Evolutionary conservation across 1,139 yeast species (phyloP), one percentile per base, ranked within the genome.

Genomic region (Kurtzmaniella quercitrusa): DNA sequence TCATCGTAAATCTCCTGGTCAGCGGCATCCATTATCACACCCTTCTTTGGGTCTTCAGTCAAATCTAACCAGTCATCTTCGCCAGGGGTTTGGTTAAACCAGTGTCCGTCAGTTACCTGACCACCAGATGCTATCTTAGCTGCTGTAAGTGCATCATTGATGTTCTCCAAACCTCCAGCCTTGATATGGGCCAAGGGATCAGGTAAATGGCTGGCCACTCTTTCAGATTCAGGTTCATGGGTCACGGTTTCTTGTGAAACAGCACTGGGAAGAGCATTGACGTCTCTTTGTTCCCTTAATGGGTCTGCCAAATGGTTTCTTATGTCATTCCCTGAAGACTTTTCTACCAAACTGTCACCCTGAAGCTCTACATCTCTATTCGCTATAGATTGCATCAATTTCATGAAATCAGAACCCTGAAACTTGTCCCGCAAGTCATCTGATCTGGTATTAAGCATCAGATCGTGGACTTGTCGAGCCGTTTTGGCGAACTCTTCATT

Each of bases 161-260:
- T 49, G 34, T 58, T 65, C 1, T 50, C 55, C 12, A 73, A 54
- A 17, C 57, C 63, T 1, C 76, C 76, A 42, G 70, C 74, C 41
- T 56, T 57, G n/a, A 73, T 60, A 48, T 73, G 78, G 1, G 77
- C 74, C 43, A 73, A 57, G 0, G 78, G 78, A 47, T 73, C 78
- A 2, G 77, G 76, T 21, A 72, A 58, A 41, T 56, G 68, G 47
- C 59, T 60, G 9, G 48, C 44, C 11, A 51, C 49, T 11, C 54
- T 44, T 29, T 51, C 55, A 11, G 50, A 52, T 31, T 47, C 47
- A 18, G 44, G 39, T 18, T 15, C 19, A n/a, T 18, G 17, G 18
- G 14, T 14, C 41, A 40, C 12, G 16, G 36, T 31, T 10, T 8
- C 11, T 3, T 9, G 36, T 10, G 36, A 15, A 8, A 31, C 7